Base-by-base conservation (phyloP, 1,139 yeast species). In the Meyerozyma sp. region DNA sequence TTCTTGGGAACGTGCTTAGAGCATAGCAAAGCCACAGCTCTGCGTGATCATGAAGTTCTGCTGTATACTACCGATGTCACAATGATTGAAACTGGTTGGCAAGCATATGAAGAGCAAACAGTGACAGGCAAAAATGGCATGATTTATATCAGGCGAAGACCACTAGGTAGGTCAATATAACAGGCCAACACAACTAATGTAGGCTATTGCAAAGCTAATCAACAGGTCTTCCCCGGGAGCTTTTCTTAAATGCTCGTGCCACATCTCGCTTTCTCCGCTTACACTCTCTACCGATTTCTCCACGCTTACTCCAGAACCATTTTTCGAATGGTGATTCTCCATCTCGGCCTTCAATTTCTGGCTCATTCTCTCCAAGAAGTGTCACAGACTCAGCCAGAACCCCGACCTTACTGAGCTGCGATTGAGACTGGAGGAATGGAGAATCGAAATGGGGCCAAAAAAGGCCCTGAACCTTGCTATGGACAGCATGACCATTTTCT, bases 391-490 rank as follows among this genome's bases (percentile, higher is more conserved):
- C 64, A 13, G 54, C 57, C 5, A 51, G 47, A 11, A 54, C 55
- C n/a, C 74, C 74, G 32, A 89, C 57, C 55, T 81, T 82, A 47
- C 77, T 78, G 41, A 89, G 61, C 58, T 88, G 95, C 0, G 96
- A 73, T 62, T 90, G 98, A 0, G 96, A 82, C 42, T 77, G 79
- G 53, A 91, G 70, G 62, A 88, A 93, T 0, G 96, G 96, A 0
- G 97, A 90, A 27, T 85, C 86, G 10, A 73, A 69, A 59, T 91
- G 97, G 2, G 83, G 67, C 76, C 95, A 91, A 62, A 91, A 91
- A 29, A 91, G 68, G 0, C 93, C 91, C 41, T 68, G 58, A 41
- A 49, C 45, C 35, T 45, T 43, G 4, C 48, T 39, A 32, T 46
- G 49, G 35, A 46, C 45, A 21, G 44, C 51, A 43, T 32, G 44